These are phyloP conservation scores for Somion occarium DNA, from an alignment of 1,284 basidiomycete genomes.

Conservation along the genomic window DNA sequence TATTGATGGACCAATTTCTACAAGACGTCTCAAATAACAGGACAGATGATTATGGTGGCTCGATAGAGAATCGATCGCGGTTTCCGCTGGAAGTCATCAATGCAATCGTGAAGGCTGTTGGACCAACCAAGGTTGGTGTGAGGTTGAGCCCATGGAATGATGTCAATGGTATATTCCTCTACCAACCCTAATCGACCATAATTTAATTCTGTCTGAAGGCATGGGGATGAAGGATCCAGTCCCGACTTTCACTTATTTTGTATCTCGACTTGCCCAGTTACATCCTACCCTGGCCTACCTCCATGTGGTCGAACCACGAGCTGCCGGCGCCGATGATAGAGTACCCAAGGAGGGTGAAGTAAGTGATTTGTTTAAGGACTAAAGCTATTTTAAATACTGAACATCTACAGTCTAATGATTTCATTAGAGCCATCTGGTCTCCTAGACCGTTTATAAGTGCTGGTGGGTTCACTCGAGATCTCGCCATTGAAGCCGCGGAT, in stretches of 20 bases:
- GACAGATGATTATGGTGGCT: conserved; percentile 52
- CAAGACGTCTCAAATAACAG: conserved; percentile 40
- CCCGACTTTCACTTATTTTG: conserved; percentile 28
- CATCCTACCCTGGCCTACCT: conserved; percentile 44
- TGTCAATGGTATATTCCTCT: conserved; percentile 24
- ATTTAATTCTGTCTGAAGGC: conserved; percentile 11
- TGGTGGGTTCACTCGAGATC: conserved; percentile 30
- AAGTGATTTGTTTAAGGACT: background rate
- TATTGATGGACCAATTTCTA: conserved; percentile 34
- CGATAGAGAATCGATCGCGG: conserved; percentile 42
- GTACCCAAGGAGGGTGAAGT: background rate
- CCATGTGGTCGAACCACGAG: conserved; percentile 36
- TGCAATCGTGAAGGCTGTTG: conserved; percentile 34
- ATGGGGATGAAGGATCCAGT: conserved; percentile 37
- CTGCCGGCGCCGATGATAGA: background rate
- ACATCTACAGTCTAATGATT: conserved; percentile 24
- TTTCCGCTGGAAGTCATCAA: conserved; percentile 45
- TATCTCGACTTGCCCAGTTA: conserved; percentile 20
- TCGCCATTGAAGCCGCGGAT: conserved; percentile 25
- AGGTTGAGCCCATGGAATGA: conserved; percentile 50
- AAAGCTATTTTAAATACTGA: background rate
- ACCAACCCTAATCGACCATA: background rate
- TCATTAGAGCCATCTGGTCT: conserved; percentile 29
- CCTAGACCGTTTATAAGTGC: conserved; percentile 29
- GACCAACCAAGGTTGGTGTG: conserved; percentile 39